Evolutionary conservation across 345 rosid species (phyloP).

Genomic region (Aegle marmelos): DNA sequence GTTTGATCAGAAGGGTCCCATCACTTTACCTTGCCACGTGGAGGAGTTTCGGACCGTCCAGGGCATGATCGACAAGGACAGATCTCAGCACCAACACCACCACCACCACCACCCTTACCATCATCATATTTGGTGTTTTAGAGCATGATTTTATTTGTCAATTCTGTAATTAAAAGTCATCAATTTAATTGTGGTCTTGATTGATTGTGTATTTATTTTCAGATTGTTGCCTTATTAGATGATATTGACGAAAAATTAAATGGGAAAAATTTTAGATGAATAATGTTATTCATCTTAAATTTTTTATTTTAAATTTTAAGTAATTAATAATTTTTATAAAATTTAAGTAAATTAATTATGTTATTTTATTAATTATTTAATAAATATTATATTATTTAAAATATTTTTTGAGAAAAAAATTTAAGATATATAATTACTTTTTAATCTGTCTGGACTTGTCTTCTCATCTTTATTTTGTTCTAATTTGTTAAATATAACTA

Average conservation of each 20-base stretch:
- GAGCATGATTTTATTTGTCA: slow-evolving; percentile 29
- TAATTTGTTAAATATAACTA: too few relatives aligned
- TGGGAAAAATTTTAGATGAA: background rate
- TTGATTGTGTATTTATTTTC: background rate
- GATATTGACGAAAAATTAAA: background rate
- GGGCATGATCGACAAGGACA: slow-evolving; percentile 61
- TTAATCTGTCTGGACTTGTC: too few relatives aligned
- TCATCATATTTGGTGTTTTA: slow-evolving; percentile 47
- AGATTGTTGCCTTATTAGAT: background rate
- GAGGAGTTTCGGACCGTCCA: slow-evolving; percentile 71
- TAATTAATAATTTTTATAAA: too few relatives aligned
- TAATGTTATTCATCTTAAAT: too few relatives aligned
- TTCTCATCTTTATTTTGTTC: background rate
- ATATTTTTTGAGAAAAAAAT: too few relatives aligned
- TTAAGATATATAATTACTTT: too few relatives aligned
- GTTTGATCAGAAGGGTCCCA: slow-evolving; percentile 72
- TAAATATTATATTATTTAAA: too few relatives aligned
- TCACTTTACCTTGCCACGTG: slow-evolving; percentile 79
- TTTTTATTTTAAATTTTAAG: background rate
- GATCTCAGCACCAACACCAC: slow-evolving; percentile 28
- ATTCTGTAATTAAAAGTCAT: background rate
- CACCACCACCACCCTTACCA: slow-evolving; percentile 25
- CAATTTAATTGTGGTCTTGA: background rate
- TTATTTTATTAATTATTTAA: too few relatives aligned
- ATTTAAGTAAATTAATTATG: too few relatives aligned